A percentile compares a stretch with the other conserved stretches of the same genome.
Conservation (phyloP, 176 grass and related monocot species). For the Carex cristatella region DNA sequence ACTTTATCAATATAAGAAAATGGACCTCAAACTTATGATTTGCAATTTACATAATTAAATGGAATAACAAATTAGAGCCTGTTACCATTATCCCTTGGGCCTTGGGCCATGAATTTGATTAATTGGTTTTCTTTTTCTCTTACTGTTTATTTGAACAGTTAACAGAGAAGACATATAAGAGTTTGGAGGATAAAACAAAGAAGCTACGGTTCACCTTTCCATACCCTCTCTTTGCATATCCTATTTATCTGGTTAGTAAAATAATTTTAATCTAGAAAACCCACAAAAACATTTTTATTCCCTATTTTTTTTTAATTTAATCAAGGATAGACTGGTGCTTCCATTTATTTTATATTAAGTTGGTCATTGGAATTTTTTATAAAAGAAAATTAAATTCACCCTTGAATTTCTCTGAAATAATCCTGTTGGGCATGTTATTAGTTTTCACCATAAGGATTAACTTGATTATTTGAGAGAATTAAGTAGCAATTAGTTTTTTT, state of each 20-base stretch:
- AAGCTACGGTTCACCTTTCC: slow-evolving; percentile 56
- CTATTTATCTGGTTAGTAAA: slow-evolving; percentile 58
- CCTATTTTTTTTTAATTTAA: not conserved
- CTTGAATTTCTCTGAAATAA: too few species aligned
- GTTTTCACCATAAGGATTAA: too few species aligned
- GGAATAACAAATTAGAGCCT: too few species aligned
- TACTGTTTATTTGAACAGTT: slow-evolving; percentile 38
- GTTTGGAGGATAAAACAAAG: slow-evolving; percentile 34
- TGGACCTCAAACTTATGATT: not conserved
- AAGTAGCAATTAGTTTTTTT: too few species aligned
- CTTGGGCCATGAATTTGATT: too few species aligned
- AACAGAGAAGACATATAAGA: slow-evolving; percentile 50
- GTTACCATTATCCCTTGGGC: too few species aligned
- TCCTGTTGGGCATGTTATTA: too few species aligned
- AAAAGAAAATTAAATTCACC: too few species aligned
- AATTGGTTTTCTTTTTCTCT: not conserved
- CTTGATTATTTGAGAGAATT: too few species aligned
- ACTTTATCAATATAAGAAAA: not conserved
- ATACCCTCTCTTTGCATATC: slow-evolving; percentile 64
- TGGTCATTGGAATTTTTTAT: too few species aligned
- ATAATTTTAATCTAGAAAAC: not conserved
- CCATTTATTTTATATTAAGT: too few species aligned
- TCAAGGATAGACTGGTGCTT: not conserved
- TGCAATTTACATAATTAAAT: not conserved
- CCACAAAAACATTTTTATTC: not conserved